These are phyloP conservation scores for Trichoderma sp. DNA, from an alignment of 2,329 filamentous ascomycete species.

Conservation along the genomic window DNA sequence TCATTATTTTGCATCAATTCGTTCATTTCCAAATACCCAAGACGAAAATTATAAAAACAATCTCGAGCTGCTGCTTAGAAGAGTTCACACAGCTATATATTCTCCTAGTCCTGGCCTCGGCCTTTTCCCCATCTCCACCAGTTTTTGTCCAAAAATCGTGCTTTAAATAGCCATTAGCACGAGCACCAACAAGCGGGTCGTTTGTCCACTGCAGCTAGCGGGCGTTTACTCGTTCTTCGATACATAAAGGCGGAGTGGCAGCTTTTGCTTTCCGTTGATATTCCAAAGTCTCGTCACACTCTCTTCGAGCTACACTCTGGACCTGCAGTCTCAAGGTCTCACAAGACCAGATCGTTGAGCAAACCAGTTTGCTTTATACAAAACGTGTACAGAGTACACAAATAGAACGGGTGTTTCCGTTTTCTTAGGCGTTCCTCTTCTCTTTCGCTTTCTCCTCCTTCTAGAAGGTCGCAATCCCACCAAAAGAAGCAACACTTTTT, in stretches of 20 bases:
- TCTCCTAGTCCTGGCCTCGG: not conserved
- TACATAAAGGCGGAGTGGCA: slow-evolving; percentile 10
- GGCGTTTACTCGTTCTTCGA: slow-evolving; percentile 3
- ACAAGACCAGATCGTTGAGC: not conserved
- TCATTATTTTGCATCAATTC: not conserved
- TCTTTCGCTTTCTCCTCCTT: not conserved
- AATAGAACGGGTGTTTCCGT: not conserved
- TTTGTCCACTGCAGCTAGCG: not conserved
- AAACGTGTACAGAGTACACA: not conserved
- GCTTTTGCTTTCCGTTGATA: not conserved
- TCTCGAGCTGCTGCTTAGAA: not conserved
- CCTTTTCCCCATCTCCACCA: not conserved
- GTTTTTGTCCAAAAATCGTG: not conserved
- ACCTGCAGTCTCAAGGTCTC: not conserved
- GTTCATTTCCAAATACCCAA: not conserved
- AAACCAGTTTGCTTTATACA: not conserved
- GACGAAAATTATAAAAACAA: not conserved
- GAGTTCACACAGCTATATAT: not conserved
- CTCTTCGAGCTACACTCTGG: too few species aligned
- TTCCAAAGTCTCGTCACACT: not conserved
- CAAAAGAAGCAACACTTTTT: not conserved
- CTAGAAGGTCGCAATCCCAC: not conserved
- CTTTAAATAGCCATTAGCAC: not conserved
- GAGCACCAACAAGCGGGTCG: slow-evolving; percentile 9
- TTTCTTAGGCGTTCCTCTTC: not conserved